Base-by-base conservation (phyloP, 495 filamentous ascomycete genomes). In the Penicillium egyptiacum region DNA sequence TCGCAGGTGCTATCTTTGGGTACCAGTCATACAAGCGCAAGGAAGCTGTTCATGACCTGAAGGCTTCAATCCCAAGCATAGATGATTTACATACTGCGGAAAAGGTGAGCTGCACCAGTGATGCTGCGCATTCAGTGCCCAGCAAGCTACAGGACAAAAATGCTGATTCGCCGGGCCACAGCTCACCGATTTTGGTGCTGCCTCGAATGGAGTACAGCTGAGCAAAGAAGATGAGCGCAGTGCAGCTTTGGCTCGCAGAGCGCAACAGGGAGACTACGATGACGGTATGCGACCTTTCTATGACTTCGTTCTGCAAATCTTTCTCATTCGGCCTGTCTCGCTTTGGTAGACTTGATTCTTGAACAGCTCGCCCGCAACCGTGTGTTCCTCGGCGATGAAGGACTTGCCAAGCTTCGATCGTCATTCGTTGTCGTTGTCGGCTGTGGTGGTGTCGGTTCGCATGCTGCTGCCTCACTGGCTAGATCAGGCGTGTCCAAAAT, bases 361-460 rank as follows among this genome's bases (percentile, higher is more conserved):
- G 94, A 99, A 77, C 94, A 99, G 70, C 86, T 99, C 2, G 91
- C 92, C 9, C 89, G 94, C 33, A 99, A 96, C 74, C 84, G 90
- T 43, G 90, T 93, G 9, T 99, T 99, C 73, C 86, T 99, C 9
- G 89, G 80, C 14, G 85, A 90, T 50, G 84, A 84, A 26, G 94
- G 93, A 26, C 86, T 98, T 20, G 74, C 77, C 1, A 86, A 86
- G 59, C 83, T 99, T 33, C 90, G 92, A 40, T 79, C 81, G 25
- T 80, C 94, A 16, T 95, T 94, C 69, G 80, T 98, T 30, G 83
- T 96, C 40, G 81, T 99, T 5, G 90, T 99, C 39, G 94, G 94
- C 11, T 93, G 91, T 62, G 94, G 94, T 53, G 94, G 94, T 26
- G 94, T 99, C 8, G 94, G 94, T 54, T 96, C 91, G 1, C 95